Conservation (phyloP, 768 basidiomycete genomes). For the Coprinellus micaceus region DNA sequence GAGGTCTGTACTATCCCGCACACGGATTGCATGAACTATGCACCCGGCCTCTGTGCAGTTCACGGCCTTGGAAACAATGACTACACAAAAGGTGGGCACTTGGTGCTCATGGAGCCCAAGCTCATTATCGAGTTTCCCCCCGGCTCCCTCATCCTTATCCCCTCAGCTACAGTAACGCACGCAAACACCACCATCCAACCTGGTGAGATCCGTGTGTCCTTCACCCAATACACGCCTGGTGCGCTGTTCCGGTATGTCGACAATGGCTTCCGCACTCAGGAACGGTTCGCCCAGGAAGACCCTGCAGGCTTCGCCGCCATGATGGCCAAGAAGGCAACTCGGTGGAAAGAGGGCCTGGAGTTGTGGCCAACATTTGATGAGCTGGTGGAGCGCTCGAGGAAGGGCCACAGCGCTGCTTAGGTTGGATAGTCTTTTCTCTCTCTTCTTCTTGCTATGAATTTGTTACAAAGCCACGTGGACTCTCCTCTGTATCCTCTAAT, state of each 20-base stretch:
- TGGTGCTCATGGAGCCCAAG: constrained; percentile 13
- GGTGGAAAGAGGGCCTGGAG: no score
- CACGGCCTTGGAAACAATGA: constrained; percentile 17
- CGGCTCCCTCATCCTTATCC: constrained; percentile 25
- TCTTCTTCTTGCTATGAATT: no score
- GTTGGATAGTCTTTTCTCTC: no score
- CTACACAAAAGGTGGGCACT: constrained; percentile 21
- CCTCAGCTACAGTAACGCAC: constrained; percentile 25
- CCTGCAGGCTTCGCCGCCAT: no score
- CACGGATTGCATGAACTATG: constrained; percentile 25
- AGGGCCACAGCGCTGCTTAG: no score
- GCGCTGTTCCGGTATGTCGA: constrained; percentile 19
- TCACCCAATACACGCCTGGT: constrained; percentile 26
- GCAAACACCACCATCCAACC: constrained; percentile 18
- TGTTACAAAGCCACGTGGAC: no score
- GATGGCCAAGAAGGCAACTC: no score
- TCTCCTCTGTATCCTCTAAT: no score
- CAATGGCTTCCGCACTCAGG: not conserved
- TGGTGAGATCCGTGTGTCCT: constrained; percentile 17
- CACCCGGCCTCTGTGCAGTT: constrained; percentile 29
- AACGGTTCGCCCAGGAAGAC: no score
- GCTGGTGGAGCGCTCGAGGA: no score
- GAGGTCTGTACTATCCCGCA: constrained; percentile 11
- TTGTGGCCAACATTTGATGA: no score
- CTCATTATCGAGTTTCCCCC: constrained; percentile 16